phyloP scores from a whole-genome alignment of 257 asterid genomes.

The Nemophila menziesii region DNA sequence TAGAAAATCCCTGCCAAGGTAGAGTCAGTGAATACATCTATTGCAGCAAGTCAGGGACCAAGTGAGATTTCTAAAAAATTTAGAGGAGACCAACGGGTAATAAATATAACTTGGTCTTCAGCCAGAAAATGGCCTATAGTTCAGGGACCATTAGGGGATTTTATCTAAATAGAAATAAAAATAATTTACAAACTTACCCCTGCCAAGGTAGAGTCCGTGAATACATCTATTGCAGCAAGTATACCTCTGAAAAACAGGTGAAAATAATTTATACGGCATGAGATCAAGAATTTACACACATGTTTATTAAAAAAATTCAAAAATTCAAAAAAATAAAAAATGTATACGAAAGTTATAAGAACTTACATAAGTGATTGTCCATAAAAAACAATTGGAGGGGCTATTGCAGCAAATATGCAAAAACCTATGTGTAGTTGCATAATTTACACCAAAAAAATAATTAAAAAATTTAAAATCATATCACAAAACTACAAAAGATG shows the following conservation, averaged over 20 bases:
- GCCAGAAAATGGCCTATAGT: no score
- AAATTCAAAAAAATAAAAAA: background rate
- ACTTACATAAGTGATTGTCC: constrained; percentile 88
- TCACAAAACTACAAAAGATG: background rate
- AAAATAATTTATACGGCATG: background rate
- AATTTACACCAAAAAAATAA: background rate
- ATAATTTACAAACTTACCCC: constrained; percentile 56
- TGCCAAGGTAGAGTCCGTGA: constrained; percentile 63
- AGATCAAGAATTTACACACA: background rate
- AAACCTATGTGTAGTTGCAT: constrained; percentile 86
- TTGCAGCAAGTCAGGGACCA: background rate
- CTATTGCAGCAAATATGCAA: constrained; percentile 95
- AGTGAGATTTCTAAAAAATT: no score
- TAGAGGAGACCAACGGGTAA: no score
- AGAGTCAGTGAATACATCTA: background rate
- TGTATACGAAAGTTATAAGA: no score
- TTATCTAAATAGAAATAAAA: background rate
- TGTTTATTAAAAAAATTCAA: no score
- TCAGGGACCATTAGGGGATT: no score
- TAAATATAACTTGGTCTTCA: no score
- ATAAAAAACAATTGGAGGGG: constrained; percentile 84
- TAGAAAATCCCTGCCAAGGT: constrained; percentile 57
- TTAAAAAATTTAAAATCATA: constrained; percentile 6
- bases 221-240: constrained; percentile 91
- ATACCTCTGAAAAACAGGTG: constrained; percentile 57